Evolutionary conservation across 345 rosid genomes (phyloP), one percentile per base, ranked within the genome.

Genomic region (Eucalyptus curtisii): DNA sequence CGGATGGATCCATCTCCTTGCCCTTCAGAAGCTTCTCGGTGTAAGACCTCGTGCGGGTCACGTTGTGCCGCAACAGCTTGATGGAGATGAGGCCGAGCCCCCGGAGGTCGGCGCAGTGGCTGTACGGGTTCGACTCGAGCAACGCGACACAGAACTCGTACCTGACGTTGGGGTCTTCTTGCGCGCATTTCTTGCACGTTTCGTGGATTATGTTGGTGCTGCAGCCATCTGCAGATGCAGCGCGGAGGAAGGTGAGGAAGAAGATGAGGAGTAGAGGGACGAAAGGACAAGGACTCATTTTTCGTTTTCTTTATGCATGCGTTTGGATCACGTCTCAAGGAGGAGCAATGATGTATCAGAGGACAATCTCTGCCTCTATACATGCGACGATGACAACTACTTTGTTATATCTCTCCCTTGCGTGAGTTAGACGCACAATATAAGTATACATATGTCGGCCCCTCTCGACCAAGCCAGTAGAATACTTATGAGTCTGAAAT

Each of bases 71-170:
- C 37, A 93, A 48, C 68, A 95, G 86, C 42, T 90, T 89, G 90
- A 95, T 86, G 87, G 98, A 92, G 86, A 95, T 89, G 55, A 84
- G 49, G 10, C 98, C 97, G 2, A 95, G 95, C 19, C 91, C 71
- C 13, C 85, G 91, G 47, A 93, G 94, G 88, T 87, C 93, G n/a
- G 84, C 30, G 37, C 86, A 80, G 66, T 33, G 91, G 90, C 92
- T 90, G 3, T 22, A 7, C 3, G 95, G 93, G 86, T 86, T 90
- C 86, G 45, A 95, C 86, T 91, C 89, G 48, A 95, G 94, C 47
- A 94, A 92, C 25, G 89, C 66, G 13, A 91, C 89, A 22, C 97
- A 96, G 93, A 95, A 96, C 71, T 88, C 59, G 94, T 91, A 93
- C 90, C 71, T 55, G 20, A 96, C 24, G 91, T 93, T 94, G 8